These are phyloP conservation scores for Colletotrichum chrysophilum DNA, from an alignment of 2,329 filamentous ascomycete genomes.

Conservation along the genomic window DNA sequence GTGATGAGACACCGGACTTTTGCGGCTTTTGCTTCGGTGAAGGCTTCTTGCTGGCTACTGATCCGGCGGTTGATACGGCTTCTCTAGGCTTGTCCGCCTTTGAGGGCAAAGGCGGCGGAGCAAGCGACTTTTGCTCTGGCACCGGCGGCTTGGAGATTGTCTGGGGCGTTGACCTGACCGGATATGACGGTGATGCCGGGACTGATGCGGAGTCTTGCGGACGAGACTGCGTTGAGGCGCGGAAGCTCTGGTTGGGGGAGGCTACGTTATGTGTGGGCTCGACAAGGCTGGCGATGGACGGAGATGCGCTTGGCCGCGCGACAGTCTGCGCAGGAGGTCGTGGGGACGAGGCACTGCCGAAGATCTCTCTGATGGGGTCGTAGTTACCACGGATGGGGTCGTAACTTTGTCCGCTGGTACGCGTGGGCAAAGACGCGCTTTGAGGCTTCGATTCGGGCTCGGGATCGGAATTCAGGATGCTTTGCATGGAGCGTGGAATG, in stretches of 20 bases:
- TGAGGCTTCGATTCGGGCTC: constrained; percentile 44
- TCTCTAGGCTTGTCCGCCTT: constrained; percentile 22
- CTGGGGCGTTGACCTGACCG: constrained; percentile 37
- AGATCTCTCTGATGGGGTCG: constrained; percentile 61
- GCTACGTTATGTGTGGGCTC: constrained; percentile 59
- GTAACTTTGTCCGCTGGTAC: constrained; percentile 82
- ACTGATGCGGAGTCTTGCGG: constrained; percentile 37
- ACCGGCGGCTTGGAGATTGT: constrained; percentile 34
- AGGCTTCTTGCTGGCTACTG: constrained; percentile 43
- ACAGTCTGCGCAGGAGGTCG: constrained; percentile 41
- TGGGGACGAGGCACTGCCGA: constrained; percentile 51
- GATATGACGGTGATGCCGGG: constrained; percentile 49
- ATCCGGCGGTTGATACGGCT: not conserved
- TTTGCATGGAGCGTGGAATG: constrained; percentile 58
- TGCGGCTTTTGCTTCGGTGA: constrained; percentile 53
- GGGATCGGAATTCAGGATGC: constrained; percentile 60
- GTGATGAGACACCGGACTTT: constrained; percentile 48
- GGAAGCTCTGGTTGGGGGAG: constrained; percentile 35
- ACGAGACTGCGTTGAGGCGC: constrained; percentile 31
- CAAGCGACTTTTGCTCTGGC: constrained; percentile 44
- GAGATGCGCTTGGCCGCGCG: constrained; percentile 84
- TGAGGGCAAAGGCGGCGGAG: constrained; percentile 36
- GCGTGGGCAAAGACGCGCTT: constrained; percentile 49
- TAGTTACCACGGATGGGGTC: constrained; percentile 86
- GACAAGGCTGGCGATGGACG: constrained; percentile 89